Base-by-base conservation (phyloP, 2,329 filamentous ascomycete species). In the Chaetomium strumarium region DNA sequence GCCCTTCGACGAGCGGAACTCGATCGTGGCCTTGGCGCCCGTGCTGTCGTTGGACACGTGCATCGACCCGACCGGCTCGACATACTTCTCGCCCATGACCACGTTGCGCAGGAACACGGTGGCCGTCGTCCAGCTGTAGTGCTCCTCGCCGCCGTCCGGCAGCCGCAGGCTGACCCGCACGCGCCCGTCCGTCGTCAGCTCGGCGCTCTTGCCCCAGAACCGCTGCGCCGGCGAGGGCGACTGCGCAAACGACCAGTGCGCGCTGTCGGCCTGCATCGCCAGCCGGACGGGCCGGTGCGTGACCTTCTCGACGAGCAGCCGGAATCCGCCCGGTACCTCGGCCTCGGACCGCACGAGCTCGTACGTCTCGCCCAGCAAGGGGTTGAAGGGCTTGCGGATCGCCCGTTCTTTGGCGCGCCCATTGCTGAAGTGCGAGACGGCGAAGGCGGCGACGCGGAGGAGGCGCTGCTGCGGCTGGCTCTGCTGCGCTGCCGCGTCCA, bases 151-250 rank as follows among this genome's bases (percentile, higher is more conserved):
- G 2, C 79, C 78, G 65, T 93, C 80, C 0, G 75, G 60, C 46
- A 84, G 66, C 24, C 78, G 84, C 29, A 99, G 73, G 37, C 84
- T 82, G 37, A 96, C 76, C 45, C 91, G 82, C 3, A 90, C 84
- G 24, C 89, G 86, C 2, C 93, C 93, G 50, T 96, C 92, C 0
- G 90, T 97, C 55, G 88, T 93, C 57, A 99, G 83, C 69, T 99
- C 93, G 2, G 90, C 90, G 50, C 86, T 92, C 74, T 97, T 97
- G 51, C 93, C 93, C 93, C 93, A 97, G 73, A 99, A 99, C 67
- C 97, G 97, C 66, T 99, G 92, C 19, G 86, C 86, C 0, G 93
- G 93, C 52, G 87, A 85, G 0, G 93, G 89, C 5, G 86, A 88
- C 66, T 97, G 93, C 1, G 88, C 79, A 56, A 96, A 85, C 2